Evolutionary conservation across 2,329 filamentous ascomycete genomes (phyloP).

Genomic region (Pseudocercospora pini-densiflorae): DNA sequence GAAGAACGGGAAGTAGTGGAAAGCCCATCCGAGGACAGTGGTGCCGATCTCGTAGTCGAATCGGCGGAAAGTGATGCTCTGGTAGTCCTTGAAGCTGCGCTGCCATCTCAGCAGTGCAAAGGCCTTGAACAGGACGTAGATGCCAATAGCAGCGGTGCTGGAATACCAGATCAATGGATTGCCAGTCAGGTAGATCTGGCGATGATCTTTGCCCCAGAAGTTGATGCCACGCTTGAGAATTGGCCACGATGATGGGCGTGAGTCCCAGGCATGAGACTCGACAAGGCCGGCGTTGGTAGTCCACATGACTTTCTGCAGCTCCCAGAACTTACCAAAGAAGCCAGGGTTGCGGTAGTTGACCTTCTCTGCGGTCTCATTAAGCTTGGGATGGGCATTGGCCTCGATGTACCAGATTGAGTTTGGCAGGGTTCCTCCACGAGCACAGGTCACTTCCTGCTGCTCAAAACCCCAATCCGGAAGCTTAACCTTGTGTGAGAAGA

Average conservation of each 20-base stretch:
- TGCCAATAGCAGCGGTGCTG: conserved; percentile 74
- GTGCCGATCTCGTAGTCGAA: conserved; percentile 97
- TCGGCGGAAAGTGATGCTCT: conserved; percentile 81
- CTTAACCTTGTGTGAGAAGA: conserved; percentile 99
- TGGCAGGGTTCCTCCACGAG: conserved; percentile 84
- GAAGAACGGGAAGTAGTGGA: conserved; percentile 99
- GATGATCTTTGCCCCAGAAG: conserved; percentile 95
- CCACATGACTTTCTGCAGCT: conserved; percentile 99
- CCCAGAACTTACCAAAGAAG: conserved; percentile 97
- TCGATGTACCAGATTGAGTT: conserved; percentile 99
- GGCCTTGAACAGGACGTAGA: conserved; percentile 85
- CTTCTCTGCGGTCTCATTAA: conserved; percentile 78
- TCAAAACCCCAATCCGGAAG: conserved; percentile 97
- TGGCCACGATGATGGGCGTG: conserved; percentile 90
- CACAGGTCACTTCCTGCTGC: conserved; percentile 99
- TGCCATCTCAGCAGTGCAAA: conserved; percentile 92
- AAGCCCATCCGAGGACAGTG: conserved; percentile 88
- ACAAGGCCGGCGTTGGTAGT: conserved; percentile 94
- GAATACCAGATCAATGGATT: conserved; percentile 97
- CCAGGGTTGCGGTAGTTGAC: conserved; percentile 95
- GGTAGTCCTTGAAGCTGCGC: conserved; percentile 86
- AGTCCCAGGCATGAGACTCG: conserved; percentile 98
- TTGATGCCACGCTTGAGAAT: conserved; percentile 93
- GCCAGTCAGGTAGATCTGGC: conserved; percentile 94
- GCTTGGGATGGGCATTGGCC: conserved; percentile 80